Evolutionary conservation across 129 eudicot genomes (phyloP).

Genomic region (Helichrysum umbraculigerum): DNA sequence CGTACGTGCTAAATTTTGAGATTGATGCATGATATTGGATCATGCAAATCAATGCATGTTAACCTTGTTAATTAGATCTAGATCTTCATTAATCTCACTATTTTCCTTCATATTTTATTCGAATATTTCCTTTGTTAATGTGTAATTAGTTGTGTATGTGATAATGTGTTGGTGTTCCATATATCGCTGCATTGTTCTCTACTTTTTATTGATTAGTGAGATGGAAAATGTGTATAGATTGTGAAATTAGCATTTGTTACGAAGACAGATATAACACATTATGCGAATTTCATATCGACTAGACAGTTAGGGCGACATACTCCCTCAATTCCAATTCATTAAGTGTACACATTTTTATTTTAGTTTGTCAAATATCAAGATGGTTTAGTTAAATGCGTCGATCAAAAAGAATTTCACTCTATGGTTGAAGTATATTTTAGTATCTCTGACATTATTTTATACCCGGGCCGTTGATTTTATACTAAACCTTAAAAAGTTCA

Average conservation of each 20-base stretch:
- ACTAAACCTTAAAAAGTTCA: not conserved
- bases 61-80: not conserved
- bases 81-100: conserved; percentile 6
- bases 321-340: too few relatives aligned
- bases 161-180: too few relatives aligned
- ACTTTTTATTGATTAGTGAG: too few relatives aligned
- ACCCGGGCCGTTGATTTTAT: not conserved
- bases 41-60: conserved; percentile 10
- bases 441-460: too few relatives aligned
- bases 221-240: not conserved
- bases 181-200: too few relatives aligned
- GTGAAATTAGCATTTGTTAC: not conserved
- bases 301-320: too few relatives aligned
- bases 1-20: not conserved
- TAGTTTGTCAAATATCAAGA: too few relatives aligned
- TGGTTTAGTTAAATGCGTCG: too few relatives aligned
- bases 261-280: not conserved
- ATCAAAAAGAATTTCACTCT: not conserved
- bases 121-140: conserved; percentile 3
- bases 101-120: conserved; percentile 12
- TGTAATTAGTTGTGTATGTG: not conserved
- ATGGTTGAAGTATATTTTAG: not conserved
- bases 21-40: conserved; percentile 10
- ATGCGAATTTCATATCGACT: not conserved
- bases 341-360: too few relatives aligned